Base-by-base conservation (phyloP, 345 rosid genomes). In the Microthlaspi erraticum region DNA sequence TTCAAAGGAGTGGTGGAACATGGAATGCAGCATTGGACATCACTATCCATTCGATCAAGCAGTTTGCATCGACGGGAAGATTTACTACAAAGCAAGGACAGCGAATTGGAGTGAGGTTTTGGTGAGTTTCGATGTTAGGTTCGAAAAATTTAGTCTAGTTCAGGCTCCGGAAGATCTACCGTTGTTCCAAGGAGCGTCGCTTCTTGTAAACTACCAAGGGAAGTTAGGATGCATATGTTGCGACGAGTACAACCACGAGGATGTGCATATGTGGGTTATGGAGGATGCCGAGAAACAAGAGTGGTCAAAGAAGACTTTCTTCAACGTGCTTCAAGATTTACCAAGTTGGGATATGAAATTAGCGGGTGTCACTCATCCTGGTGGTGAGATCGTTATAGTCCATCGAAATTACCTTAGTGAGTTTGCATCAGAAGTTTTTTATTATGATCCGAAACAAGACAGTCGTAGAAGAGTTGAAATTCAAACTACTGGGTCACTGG, bases 161-260 rank as follows among this genome's bases (percentile, higher is more conserved):
- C 18, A 6, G 18, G 2, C 13, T 66, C 71, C 60, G 0, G 41
- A 16, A 29, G 33, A 32, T 32, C 4, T 52, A 37, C 4, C 7
- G 57, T 26, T 6, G 1, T 4, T 2, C 34, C 0, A 0, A 16
- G 0, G 5, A 19, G 6, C 1, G 7, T 12, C n/a, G n/a, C 20
- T 29, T 34, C 34, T 68, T 19, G 20, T 68, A 33, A 68, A 45
- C 39, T 36, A 57, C 56, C 46, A 16, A 43, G 64, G 57, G 56
- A 68, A 57, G 64, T 68, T 68, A 68, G 73, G 48, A 46, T 57
- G 37, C 18, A 10, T 68, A 45, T 13, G 16, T 56, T 7, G 5
- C 17, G 9, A 16, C 50, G 3, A 8, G 11, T 6, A 23, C 20
- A 17, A 45, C 11, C 4, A n/a, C 6, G 1, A 18, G 20, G 58